Percentiles rank a stretch among this genome's conserved stretches.
phyloP scores from a whole-genome alignment of 2,329 filamentous ascomycete genomes.

The Ceratocystis harringtonii region DNA sequence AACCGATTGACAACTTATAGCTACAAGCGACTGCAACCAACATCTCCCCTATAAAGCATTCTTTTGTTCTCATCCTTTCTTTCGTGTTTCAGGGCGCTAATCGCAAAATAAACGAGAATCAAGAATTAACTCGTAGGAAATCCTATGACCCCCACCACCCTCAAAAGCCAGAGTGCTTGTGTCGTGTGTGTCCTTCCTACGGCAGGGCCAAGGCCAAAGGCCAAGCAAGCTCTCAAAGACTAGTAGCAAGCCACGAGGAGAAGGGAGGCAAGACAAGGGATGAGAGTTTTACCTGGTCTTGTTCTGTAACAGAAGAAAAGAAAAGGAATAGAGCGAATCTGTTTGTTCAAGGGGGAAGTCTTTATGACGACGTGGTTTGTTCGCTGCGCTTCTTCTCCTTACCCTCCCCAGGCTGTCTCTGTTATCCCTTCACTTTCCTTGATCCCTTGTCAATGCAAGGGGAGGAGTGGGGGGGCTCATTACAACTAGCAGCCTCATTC shows the following conservation, averaged over 20 bases:
- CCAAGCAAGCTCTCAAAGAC: too few species aligned
- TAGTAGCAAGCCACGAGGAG: neutral
- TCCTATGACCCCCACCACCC: neutral
- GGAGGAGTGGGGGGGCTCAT: neutral
- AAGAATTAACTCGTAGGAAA: neutral
- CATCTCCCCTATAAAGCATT: neutral
- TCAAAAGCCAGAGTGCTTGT: too few species aligned
- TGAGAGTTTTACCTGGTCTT: neutral
- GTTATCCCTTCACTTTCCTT: neutral
- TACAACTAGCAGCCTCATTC: neutral
- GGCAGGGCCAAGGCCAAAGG: neutral
- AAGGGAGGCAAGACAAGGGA: neutral
- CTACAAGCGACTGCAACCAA: neutral
- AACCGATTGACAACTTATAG: neutral
- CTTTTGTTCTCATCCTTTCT: neutral
- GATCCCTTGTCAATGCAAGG: neutral
- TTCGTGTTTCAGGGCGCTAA: neutral
- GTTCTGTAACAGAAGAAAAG: neutral
- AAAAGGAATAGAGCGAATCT: neutral
- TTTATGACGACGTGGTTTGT: constrained; percentile 5
- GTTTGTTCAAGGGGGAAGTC: neutral
- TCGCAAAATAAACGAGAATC: neutral
- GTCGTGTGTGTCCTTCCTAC: neutral
- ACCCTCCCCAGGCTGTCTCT: neutral
- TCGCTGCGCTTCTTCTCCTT: neutral